These are phyloP conservation scores for Thermothelomyces thermophilus DNA, from an alignment of 2,329 filamentous ascomycete species.

Conservation along the genomic window DNA sequence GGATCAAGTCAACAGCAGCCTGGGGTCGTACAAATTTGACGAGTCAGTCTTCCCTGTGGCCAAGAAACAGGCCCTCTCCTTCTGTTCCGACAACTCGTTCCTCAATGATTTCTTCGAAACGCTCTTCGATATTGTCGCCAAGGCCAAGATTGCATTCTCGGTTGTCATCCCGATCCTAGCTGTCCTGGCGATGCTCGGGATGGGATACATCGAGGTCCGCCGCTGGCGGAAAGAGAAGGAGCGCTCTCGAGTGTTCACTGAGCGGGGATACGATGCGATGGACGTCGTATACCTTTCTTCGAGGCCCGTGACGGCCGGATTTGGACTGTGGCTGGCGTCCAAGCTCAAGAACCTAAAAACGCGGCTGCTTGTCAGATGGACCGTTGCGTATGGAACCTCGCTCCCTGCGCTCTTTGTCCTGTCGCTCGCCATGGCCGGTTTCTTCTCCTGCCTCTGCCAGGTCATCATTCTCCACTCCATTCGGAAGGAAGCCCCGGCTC, in stretches of 20 bases:
- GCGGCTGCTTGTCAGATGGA: conserved; percentile 73
- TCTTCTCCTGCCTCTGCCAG: conserved; percentile 78
- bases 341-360: conserved; percentile 54
- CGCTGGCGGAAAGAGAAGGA: conserved; percentile 68
- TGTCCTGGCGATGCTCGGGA: conserved; percentile 65
- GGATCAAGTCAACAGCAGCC: conserved; percentile 60
- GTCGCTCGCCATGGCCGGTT: conserved; percentile 71
- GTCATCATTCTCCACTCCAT: conserved; percentile 68
- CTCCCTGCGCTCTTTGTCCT: conserved; percentile 79
- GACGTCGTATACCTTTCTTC: conserved; percentile 86
- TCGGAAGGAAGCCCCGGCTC: conserved; percentile 66
- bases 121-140: conserved; percentile 58
- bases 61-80: conserved; percentile 71
- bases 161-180: conserved; percentile 67
- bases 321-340: conserved; percentile 64
- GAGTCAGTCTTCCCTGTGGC: conserved; percentile 73
- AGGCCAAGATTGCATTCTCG: conserved; percentile 68
- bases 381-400: conserved; percentile 80
- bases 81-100: conserved; percentile 79
- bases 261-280: conserved; percentile 67
- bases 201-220: conserved; percentile 74
- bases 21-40: conserved; percentile 73
- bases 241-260: conserved; percentile 58
- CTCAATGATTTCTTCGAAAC: conserved; percentile 78
- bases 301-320: conserved; percentile 65